Evolutionary conservation across 2,329 filamentous ascomycete species (phyloP).

Genomic region (Phialophora verrucosa): DNA sequence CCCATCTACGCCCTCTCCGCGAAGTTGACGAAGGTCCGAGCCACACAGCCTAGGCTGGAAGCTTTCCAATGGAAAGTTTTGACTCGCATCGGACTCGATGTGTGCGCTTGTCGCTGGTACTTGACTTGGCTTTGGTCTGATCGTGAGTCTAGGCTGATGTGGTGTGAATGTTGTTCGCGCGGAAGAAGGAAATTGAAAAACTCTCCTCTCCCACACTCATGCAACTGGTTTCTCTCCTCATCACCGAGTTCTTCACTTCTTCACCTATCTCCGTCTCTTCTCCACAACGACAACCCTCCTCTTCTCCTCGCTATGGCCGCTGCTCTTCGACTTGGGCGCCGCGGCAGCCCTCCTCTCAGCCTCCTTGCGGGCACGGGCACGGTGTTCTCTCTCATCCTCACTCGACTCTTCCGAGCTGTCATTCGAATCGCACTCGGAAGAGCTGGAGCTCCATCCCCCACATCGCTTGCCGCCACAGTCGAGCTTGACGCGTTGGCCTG

Average conservation of each 20-base stretch:
- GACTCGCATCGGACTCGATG: constrained; percentile 16
- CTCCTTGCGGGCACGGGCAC: constrained; percentile 27
- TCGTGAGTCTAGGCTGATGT: constrained; percentile 11
- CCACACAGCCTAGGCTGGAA: constrained; percentile 11
- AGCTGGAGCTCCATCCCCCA: constrained; percentile 63
- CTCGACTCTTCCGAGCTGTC: constrained; percentile 30
- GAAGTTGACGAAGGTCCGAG: constrained; percentile 25
- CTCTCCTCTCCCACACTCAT: constrained; percentile 19
- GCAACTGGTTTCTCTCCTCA: constrained; percentile 3
- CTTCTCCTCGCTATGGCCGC: constrained; percentile 15
- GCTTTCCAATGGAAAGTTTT: neutral
- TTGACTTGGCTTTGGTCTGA: constrained; percentile 6
- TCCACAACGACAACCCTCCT: constrained; percentile 28
- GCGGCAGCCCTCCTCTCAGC: constrained; percentile 22
- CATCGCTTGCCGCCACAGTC: constrained; percentile 91
- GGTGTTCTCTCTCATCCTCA: constrained; percentile 36
- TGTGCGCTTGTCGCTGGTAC: constrained; percentile 4
- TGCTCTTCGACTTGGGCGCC: constrained; percentile 11
- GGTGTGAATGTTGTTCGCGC: constrained; percentile 9
- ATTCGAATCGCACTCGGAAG: constrained; percentile 36
- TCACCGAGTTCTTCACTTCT: neutral
- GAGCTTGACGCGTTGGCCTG: constrained; percentile 90
- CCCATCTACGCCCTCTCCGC: constrained; percentile 16
- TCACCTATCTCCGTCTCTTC: constrained; percentile 28
- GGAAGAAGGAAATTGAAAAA: constrained; percentile 15